Evolutionary conservation across 805 yeast species (phyloP).

Genomic region (Saccharomycopsis babjevae): DNA sequence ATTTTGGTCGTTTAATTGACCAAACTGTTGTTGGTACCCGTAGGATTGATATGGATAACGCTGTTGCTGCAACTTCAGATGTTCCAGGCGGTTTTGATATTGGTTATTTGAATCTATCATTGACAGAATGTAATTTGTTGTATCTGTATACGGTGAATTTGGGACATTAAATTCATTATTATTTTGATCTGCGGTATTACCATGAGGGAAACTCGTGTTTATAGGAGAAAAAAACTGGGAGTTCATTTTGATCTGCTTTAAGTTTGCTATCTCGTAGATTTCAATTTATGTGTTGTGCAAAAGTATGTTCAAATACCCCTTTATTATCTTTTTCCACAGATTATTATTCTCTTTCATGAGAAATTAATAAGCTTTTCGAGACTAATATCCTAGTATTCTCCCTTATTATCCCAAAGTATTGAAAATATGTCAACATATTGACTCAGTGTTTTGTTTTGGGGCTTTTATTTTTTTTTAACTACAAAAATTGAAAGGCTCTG

Average conservation of each 20-base stretch:
- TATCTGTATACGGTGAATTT: not conserved
- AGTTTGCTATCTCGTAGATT: not conserved
- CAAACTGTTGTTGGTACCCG: not conserved
- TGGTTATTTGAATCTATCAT: not conserved
- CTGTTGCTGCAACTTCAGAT: not conserved
- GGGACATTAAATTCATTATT: not conserved
- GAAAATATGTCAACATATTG: too few relatives aligned
- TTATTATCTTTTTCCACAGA: too few relatives aligned
- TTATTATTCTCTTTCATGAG: too few relatives aligned
- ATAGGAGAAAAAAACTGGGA: not conserved
- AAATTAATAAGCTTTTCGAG: too few relatives aligned
- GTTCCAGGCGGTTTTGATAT: not conserved
- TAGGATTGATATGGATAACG: not conserved
- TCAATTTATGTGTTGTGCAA: not conserved
- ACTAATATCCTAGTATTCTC: too few relatives aligned
- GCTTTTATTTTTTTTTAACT: too few relatives aligned
- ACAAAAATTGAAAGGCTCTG: too few relatives aligned
- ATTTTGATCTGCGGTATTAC: not conserved
- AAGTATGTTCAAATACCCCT: not conserved
- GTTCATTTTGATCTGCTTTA: not conserved
- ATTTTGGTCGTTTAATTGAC: not conserved
- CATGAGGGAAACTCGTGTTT: not conserved
- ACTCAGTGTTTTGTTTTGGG: too few relatives aligned
- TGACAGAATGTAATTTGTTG: not conserved
- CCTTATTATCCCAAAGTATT: too few relatives aligned